Evolutionary conservation across 2,329 filamentous ascomycete species (phyloP), one percentile per base, ranked within the genome.

Genomic region (Fusarium xyrophilum): DNA sequence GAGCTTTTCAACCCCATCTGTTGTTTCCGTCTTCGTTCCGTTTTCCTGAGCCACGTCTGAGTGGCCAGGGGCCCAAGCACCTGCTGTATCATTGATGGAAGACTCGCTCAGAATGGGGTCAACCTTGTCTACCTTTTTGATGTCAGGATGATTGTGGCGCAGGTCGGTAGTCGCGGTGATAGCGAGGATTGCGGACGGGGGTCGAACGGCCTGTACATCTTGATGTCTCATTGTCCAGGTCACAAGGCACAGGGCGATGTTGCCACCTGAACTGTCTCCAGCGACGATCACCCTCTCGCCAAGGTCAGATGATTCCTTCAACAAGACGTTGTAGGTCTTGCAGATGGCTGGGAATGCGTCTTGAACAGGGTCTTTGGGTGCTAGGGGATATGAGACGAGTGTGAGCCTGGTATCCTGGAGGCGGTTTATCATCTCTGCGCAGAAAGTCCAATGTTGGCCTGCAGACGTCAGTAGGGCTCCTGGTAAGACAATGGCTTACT

Each of bases 231-330:
- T 60, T 0, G 78, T 71, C 38, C 85, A 74, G 1, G 74, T 55
- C 0, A 72, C 75, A 0, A 77, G 61, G 13, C 73, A 72, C 0
- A 87, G 75, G 0, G 82, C 79, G 7, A 88, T 77, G 61, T 88
- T 88, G 0, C 81, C 86, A 0, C 86, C 86, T 1, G 85, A 83
- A 0, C 83, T 86, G 56, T 88, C 86, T 2, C 86, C 86, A 1
- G 81, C 82, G 2, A 88, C 76, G 2, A 83, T 79, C 0, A 87
- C 77, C 2, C 73, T 77, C 56, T 86, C 82, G 1, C 62, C 60
- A 0, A 74, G 75, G 1, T 73, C 68, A 0, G 76, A 69, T 0
- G 83, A 79, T n/a, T 79, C 70, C 3, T 67, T 46, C 65, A 88
- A 67, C 0, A 86, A 61, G 0, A 71, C 71, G 0, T 75, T 74